Conservation (phyloP, 768 basidiomycete genomes). For the Coprinopsis strossmayeri region DNA sequence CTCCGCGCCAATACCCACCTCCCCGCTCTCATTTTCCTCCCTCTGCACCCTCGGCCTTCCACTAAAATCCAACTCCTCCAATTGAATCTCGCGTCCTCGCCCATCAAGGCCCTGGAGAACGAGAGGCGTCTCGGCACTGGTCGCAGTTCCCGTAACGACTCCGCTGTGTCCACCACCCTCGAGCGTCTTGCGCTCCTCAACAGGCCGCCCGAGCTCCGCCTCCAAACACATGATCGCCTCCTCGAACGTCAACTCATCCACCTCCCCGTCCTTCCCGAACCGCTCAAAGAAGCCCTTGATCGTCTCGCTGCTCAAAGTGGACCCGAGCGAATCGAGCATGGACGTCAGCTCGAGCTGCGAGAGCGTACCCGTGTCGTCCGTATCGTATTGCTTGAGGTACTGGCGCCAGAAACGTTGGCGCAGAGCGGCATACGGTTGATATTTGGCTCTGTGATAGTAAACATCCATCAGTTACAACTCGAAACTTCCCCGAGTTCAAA, state of each 20-base stretch:
- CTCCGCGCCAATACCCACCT: neutral
- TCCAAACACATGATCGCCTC: constrained; percentile 86
- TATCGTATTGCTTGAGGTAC: constrained; percentile 85
- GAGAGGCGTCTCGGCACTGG: constrained; percentile 32
- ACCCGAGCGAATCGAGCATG: constrained; percentile 96
- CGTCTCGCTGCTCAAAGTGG: constrained; percentile 77
- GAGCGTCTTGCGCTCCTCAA: constrained; percentile 63
- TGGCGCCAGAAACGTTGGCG: constrained; percentile 89
- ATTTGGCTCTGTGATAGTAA: constrained; percentile 61
- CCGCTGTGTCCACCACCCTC: constrained; percentile 23
- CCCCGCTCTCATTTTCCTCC: constrained; percentile 1
- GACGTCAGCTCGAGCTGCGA: constrained; percentile 86
- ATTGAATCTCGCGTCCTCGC: constrained; percentile 29
- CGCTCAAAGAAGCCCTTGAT: constrained; percentile 77
- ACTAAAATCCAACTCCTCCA: constrained; percentile 52
- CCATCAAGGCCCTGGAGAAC: constrained; percentile 33
- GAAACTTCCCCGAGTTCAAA: too few species aligned
- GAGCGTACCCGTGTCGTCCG: constrained; percentile 68
- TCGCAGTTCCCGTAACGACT: too few species aligned
- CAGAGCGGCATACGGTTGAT: constrained; percentile 89
- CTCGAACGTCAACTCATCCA: constrained; percentile 70
- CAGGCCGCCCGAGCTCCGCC: constrained; percentile 68
- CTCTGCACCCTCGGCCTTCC: constrained; percentile 29
- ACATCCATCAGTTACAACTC: too few species aligned
- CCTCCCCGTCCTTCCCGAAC: constrained; percentile 52